Conservation (phyloP, 2,329 filamentous ascomycete genomes). For the Fusarium pseudonygamai region DNA sequence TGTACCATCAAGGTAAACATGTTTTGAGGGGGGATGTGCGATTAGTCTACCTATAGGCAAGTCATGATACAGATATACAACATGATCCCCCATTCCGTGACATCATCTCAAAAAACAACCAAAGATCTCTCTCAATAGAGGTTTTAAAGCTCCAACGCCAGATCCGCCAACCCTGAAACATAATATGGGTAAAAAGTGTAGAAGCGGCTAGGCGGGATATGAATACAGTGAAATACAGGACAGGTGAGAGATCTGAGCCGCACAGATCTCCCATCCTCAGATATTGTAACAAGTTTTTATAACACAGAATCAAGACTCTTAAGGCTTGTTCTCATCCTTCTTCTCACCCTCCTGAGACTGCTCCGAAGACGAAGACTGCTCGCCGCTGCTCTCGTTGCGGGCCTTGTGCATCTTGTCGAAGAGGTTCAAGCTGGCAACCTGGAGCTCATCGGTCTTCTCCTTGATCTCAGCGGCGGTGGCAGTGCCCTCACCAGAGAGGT, state of each 20-base stretch:
- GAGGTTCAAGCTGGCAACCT: constrained; percentile 92
- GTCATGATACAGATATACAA: constrained; percentile 56
- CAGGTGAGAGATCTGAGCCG: constrained; percentile 49
- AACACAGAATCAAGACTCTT: constrained; percentile 49
- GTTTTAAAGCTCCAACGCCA: constrained; percentile 65
- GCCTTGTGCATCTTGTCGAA: constrained; percentile 99
- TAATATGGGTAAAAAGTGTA: constrained; percentile 57
- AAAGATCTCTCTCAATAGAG: constrained; percentile 52
- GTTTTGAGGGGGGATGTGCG: constrained; percentile 65
- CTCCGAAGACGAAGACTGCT: constrained; percentile 59
- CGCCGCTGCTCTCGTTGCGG: constrained; percentile 71
- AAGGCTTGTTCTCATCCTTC: constrained; percentile 78
- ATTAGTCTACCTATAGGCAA: constrained; percentile 61
- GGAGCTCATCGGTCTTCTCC: constrained; percentile 98
- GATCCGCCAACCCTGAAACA: constrained; percentile 58
- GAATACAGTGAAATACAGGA: constrained; percentile 62
- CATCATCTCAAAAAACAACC: constrained; percentile 58
- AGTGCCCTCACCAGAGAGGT: constrained; percentile 88
- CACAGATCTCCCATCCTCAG: constrained; percentile 46
- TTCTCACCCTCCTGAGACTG: constrained; percentile 74
- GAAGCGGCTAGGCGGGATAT: constrained; percentile 55
- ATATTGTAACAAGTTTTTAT: constrained; percentile 46
- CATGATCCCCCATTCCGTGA: constrained; percentile 54
- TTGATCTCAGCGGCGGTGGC: constrained; percentile 93
- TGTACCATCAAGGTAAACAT: constrained; percentile 9